These are phyloP conservation scores for Plasmodium knowlesi DNA, from an alignment of 169 alveolate species.

Conservation along the genomic window DNA sequence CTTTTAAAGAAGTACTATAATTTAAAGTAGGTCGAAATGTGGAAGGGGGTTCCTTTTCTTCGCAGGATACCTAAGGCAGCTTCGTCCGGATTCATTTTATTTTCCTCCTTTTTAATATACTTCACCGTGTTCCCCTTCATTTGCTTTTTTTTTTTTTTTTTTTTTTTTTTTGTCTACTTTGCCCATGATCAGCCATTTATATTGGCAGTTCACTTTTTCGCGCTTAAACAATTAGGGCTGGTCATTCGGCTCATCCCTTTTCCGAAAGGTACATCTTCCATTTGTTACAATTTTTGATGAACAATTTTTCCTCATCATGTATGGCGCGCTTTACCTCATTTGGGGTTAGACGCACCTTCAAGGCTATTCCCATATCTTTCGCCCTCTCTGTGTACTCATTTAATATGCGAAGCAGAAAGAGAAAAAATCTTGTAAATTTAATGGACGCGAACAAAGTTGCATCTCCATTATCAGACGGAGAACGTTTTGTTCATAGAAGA, in stretches of 20 bases:
- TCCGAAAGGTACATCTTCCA: not conserved
- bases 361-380: not conserved
- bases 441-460: not conserved
- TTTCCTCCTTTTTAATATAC: not conserved
- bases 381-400: not conserved
- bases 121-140: not conserved
- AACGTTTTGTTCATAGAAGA: not conserved
- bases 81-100: not conserved
- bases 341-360: not conserved
- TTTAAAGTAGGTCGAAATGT: not conserved
- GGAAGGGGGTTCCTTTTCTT: not conserved
- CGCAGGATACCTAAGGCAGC: not conserved
- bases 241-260: not conserved
- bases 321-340: not conserved
- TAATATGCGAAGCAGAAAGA: not conserved
- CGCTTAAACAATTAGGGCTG: not conserved
- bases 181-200: not conserved
- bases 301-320: not conserved
- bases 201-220: not conserved
- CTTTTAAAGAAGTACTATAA: slow-evolving; percentile 67
- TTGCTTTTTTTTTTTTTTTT: not conserved
- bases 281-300: not conserved
- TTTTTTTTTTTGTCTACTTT: not conserved
- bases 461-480: not conserved
- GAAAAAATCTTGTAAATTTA: not conserved